A percentile compares a stretch with the other conserved stretches of the same genome.
Conservation (phyloP, 2,329 filamentous ascomycete species). For the Stachybotrys echinatus region DNA sequence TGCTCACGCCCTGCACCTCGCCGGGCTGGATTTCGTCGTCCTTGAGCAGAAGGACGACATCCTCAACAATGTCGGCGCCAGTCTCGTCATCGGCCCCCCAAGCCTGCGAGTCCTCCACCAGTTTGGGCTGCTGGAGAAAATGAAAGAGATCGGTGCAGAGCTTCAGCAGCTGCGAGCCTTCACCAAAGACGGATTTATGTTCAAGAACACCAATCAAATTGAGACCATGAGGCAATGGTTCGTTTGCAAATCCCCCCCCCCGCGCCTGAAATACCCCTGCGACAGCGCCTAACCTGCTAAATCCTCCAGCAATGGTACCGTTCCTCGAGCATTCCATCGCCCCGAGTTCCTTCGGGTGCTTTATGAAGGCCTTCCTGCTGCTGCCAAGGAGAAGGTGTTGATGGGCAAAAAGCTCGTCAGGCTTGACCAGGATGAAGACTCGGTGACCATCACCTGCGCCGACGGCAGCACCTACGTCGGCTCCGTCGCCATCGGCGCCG, state of each 20-base stretch:
- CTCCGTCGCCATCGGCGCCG: conserved; percentile 32
- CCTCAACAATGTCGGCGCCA: neutral
- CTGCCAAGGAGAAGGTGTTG: neutral
- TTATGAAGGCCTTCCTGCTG: neutral
- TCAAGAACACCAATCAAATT: neutral
- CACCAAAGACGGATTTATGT: neutral
- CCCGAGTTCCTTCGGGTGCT: neutral
- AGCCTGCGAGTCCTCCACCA: neutral
- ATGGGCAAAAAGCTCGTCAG: neutral
- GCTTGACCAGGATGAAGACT: conserved; percentile 3
- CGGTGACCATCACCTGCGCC: conserved; percentile 20
- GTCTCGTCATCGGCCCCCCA: neutral
- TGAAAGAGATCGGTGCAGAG: neutral
- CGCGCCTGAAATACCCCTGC: neutral
- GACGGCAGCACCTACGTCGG: conserved; percentile 26
- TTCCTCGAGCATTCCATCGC: neutral
- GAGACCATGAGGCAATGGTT: neutral
- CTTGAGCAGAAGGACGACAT: neutral
- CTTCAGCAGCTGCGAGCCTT: neutral
- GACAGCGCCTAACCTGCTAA: neutral
- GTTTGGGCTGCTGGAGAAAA: neutral
- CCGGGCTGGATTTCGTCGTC: neutral
- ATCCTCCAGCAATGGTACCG: neutral
- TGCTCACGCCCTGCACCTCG: neutral
- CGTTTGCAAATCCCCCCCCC: neutral